Evolutionary conservation across 495 filamentous ascomycete species (phyloP).

Genomic region (Amphirosellinia nigrospora): DNA sequence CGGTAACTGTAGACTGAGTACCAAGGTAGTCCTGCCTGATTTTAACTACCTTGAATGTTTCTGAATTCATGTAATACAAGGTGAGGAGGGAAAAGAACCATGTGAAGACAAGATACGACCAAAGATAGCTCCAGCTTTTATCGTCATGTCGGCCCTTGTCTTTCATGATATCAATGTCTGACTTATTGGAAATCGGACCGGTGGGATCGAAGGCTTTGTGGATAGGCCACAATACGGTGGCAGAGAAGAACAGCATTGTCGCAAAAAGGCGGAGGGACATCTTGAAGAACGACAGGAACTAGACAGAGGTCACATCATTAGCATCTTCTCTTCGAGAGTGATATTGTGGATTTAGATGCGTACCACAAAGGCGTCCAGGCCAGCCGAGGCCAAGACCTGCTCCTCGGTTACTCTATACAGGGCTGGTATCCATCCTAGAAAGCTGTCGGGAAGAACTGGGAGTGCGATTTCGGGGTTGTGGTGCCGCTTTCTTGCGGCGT

Average conservation of each 20-base stretch:
- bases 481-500: constrained; percentile 83
- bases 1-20: constrained; percentile 89
- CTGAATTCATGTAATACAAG: constrained; percentile 79
- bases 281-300: constrained; percentile 94
- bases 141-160: constrained; percentile 30
- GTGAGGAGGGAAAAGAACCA: constrained; percentile 87
- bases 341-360: constrained; percentile 40
- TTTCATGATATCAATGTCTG: constrained; percentile 9
- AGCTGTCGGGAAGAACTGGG: constrained; percentile 81
- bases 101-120: constrained; percentile 90
- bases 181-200: neutral
- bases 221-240: constrained; percentile 81
- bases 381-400: constrained; percentile 86
- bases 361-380: constrained; percentile 93
- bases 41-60: constrained; percentile 83
- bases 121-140: constrained; percentile 68
- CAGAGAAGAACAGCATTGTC: constrained; percentile 78
- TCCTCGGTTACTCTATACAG: constrained; percentile 89
- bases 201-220: constrained; percentile 65
- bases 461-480: constrained; percentile 71
- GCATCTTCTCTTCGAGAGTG: neutral
- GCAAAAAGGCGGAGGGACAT: constrained; percentile 86
- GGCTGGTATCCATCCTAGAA: constrained; percentile 93
- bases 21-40: constrained; percentile 91
- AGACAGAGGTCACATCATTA: constrained; percentile 1